Percentiles rank a stretch among this genome's conserved stretches.
Conservation (phyloP, 495 filamentous ascomycete genomes). For the Tricharina praecox region DNA sequence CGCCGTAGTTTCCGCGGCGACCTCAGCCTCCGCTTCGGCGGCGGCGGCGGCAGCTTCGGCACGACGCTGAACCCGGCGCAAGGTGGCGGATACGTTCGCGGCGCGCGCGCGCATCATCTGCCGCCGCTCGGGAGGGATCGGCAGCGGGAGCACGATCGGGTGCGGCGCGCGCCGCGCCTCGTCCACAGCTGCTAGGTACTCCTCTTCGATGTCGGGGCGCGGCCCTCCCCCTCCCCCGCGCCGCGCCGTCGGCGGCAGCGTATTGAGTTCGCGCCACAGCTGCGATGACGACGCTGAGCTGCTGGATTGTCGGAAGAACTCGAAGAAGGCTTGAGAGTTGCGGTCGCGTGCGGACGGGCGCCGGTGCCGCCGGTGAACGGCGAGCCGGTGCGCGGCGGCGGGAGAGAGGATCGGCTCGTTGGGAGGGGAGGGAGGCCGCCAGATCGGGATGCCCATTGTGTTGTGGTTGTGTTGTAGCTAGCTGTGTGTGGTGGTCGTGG, state of each 20-base stretch:
- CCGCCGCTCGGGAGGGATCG: too few species aligned
- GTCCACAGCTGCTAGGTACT: too few species aligned
- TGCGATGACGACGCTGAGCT: background rate
- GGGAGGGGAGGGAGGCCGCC: background rate
- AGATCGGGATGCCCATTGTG: constrained; percentile 4
- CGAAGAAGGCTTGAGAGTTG: background rate
- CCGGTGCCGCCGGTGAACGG: background rate
- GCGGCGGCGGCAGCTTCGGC: too few species aligned
- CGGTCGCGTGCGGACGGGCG: background rate
- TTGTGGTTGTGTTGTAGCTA: background rate
- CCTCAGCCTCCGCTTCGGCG: too few species aligned
- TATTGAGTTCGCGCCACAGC: background rate
- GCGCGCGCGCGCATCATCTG: background rate
- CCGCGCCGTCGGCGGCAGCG: background rate
- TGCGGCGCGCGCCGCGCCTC: too few species aligned
- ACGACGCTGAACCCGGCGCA: too few species aligned
- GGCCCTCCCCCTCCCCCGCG: background rate
- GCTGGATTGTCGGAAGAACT: background rate
- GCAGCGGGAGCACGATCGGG: too few species aligned
- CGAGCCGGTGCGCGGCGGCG: background rate
- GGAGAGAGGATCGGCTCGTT: background rate
- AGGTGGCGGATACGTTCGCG: background rate
- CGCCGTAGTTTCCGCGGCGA: too few species aligned
- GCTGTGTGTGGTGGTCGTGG: background rate
- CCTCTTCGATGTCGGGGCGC: too few species aligned